These are phyloP conservation scores for Cystobasidiaceae sp. DNA, from an alignment of 1,284 basidiomycete species.

Conservation along the genomic window DNA sequence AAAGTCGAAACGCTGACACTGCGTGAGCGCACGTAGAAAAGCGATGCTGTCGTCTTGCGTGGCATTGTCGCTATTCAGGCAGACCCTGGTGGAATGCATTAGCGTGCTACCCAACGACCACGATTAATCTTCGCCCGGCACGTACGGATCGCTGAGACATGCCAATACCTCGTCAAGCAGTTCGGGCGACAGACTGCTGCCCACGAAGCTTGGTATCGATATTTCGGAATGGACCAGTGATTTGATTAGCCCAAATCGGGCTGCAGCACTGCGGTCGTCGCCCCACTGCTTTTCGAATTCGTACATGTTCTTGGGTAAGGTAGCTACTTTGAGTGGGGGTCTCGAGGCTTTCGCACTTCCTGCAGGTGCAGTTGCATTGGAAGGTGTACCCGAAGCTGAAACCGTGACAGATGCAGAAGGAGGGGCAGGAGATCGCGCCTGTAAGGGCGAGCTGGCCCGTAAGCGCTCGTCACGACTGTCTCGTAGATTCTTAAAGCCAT, in stretches of 20 bases:
- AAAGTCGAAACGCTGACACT: conserved; percentile 18
- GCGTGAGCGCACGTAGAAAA: background rate
- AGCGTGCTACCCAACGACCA: background rate
- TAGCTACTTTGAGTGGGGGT: background rate
- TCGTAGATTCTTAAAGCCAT: background rate
- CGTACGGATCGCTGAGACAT: conserved; percentile 4
- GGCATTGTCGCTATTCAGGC: no score
- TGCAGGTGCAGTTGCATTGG: background rate
- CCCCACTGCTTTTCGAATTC: conserved; percentile 27
- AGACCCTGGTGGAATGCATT: background rate
- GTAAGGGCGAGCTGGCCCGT: no score
- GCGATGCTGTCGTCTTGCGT: background rate
- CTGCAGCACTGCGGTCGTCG: background rate
- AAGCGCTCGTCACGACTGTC: no score
- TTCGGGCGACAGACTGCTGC: conserved; percentile 15
- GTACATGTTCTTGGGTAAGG: conserved; percentile 16
- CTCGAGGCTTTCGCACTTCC: no score
- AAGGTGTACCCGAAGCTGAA: no score
- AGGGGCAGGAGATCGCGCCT: no score
- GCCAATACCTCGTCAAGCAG: conserved; percentile 13
- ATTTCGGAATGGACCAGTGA: background rate
- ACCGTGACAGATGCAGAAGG: no score
- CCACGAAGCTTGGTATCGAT: background rate
- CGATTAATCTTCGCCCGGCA: background rate
- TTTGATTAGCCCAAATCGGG: background rate